phyloP scores from a whole-genome alignment of 805 yeast genomes.

The Maudiozyma serrabonitensis region DNA sequence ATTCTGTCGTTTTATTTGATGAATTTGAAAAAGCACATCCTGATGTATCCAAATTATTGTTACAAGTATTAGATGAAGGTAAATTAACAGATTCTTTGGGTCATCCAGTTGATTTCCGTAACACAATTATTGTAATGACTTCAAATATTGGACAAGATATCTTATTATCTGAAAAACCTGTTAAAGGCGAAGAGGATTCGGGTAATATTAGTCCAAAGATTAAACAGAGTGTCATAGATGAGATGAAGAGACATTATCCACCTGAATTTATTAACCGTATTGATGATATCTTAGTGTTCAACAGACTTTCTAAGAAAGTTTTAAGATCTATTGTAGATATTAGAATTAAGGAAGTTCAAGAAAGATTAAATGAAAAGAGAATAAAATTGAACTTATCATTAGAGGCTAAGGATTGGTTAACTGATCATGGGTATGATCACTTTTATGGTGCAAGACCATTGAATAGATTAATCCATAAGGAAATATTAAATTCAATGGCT shows the following conservation, averaged over 20 bases:
- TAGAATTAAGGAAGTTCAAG: conserved; percentile 71
- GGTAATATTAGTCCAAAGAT: conserved; percentile 48
- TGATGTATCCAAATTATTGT: conserved; percentile 79
- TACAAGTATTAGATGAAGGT: conserved; percentile 95
- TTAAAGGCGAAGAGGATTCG: conserved; percentile 36
- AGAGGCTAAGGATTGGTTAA: conserved; percentile 67
- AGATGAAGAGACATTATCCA: conserved; percentile 66
- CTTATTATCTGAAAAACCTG: conserved; percentile 51
- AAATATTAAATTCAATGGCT: conserved; percentile 84
- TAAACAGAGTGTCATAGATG: conserved; percentile 51
- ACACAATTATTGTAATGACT: conserved; percentile 93
- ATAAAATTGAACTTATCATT: conserved; percentile 49
- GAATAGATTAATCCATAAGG: conserved; percentile 78
- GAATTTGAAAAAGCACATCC: conserved; percentile 97
- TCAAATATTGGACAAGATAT: conserved; percentile 93
- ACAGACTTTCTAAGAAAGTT: conserved; percentile 71
- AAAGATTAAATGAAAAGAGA: conserved; percentile 68
- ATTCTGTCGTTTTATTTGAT: conserved; percentile 84
- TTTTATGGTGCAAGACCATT: conserved; percentile 94
- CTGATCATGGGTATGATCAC: conserved; percentile 83
- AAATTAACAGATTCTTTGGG: conserved; percentile 92
- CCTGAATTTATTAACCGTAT: conserved; percentile 94
- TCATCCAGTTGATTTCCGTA: conserved; percentile 84
- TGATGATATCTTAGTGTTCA: conserved; percentile 89
- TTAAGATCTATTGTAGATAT: conserved; percentile 76